Evolutionary conservation across 169 alveolate genomes (phyloP).

Genomic region (Cryptosporidium bovis): DNA sequence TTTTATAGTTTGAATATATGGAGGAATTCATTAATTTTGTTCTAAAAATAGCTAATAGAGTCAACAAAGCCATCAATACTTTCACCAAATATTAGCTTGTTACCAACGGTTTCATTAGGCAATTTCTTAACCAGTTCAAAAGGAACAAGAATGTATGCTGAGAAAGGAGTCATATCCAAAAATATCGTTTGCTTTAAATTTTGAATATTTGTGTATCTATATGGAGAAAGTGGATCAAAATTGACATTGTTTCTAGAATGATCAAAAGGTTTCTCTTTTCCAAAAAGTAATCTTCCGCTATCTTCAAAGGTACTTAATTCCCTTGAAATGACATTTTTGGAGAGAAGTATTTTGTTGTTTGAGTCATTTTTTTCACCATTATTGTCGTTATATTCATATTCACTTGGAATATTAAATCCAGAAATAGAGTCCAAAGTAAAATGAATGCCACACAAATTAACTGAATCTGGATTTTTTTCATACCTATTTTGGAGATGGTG

Average conservation of each 20-base stretch:
- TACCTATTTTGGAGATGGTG: slow-evolving; percentile 48
- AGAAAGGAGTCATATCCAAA: slow-evolving; percentile 51
- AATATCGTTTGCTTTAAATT: slow-evolving; percentile 35
- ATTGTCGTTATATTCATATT: too few relatives aligned
- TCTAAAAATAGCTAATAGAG: slow-evolving; percentile 1
- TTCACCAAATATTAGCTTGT: slow-evolving; percentile 19
- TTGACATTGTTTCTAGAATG: not conserved
- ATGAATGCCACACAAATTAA: not conserved
- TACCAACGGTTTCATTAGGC: slow-evolving; percentile 39
- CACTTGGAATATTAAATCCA: not conserved
- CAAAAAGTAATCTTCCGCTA: too few relatives aligned
- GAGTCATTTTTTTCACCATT: not conserved
- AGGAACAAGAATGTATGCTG: slow-evolving; percentile 61
- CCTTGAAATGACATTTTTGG: not conserved
- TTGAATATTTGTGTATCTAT: slow-evolving; percentile 13
- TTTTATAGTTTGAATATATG: too few relatives aligned
- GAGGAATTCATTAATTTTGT: too few relatives aligned
- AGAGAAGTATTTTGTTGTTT: not conserved
- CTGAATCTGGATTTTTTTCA: slow-evolving; percentile 25
- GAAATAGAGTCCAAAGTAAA: not conserved
- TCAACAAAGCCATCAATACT: slow-evolving; percentile 53
- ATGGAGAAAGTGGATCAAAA: slow-evolving; percentile 7
- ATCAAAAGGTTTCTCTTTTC: not conserved
- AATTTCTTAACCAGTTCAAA: slow-evolving; percentile 15
- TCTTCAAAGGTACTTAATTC: too few relatives aligned